Evolutionary conservation across 2,329 filamentous ascomycete genomes (phyloP).

Genomic region (Hypoxylon sp.): DNA sequence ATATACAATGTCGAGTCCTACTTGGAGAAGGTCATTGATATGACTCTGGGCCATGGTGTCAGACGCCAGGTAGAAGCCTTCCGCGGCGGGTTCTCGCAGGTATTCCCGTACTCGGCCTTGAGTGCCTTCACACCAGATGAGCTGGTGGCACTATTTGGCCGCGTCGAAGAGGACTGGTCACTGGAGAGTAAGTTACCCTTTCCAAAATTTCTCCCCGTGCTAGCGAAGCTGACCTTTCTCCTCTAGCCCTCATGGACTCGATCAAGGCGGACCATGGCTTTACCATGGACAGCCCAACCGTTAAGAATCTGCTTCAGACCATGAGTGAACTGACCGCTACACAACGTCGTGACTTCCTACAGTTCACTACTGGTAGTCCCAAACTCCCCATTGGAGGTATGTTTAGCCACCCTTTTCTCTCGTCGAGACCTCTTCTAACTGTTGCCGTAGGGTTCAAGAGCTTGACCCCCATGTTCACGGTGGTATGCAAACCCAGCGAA

Average conservation of each 20-base stretch:
- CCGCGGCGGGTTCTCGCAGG: constrained; percentile 87
- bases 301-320: constrained; percentile 88
- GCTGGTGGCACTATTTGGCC: constrained; percentile 91
- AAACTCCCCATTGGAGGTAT: constrained; percentile 97
- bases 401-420: constrained; percentile 45
- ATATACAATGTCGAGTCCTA: constrained; percentile 93
- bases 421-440: constrained; percentile 44
- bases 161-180: constrained; percentile 94
- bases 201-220: background rate
- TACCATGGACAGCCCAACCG: constrained; percentile 97
- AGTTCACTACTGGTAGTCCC: constrained; percentile 97
- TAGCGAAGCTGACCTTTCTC: constrained; percentile 37
- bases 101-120: constrained; percentile 93
- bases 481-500: constrained; percentile 98
- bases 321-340: constrained; percentile 85
- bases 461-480: constrained; percentile 97
- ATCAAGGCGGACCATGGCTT: constrained; percentile 99
- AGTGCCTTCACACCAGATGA: constrained; percentile 95
- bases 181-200: constrained; percentile 79
- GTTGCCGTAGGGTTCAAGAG: constrained; percentile 82
- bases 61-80: constrained; percentile 91
- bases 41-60: constrained; percentile 89
- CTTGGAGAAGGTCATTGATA: constrained; percentile 87
- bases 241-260: constrained; percentile 87
- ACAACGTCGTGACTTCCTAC: constrained; percentile 90